These are phyloP conservation scores for Triadica sebifera DNA, from an alignment of 345 rosid genomes.

Conservation along the genomic window DNA sequence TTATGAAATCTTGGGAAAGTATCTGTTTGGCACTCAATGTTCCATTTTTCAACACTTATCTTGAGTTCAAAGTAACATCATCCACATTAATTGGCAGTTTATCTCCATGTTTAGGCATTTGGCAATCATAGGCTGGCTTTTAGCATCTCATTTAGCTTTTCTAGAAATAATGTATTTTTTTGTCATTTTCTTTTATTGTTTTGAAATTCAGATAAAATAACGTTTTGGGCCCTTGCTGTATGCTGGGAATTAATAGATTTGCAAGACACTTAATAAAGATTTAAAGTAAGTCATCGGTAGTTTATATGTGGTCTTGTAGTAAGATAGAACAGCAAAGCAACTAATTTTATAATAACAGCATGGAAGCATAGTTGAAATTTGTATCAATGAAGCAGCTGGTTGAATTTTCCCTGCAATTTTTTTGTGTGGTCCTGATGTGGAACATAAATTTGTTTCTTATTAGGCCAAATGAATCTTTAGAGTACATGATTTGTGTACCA, in stretches of 20 bases:
- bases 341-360: background rate
- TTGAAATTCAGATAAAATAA: background rate
- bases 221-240: background rate
- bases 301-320: background rate
- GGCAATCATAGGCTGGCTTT: background rate
- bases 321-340: background rate
- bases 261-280: background rate
- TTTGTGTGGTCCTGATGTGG: constrained; percentile 8
- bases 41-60: background rate
- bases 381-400: background rate
- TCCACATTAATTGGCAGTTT: background rate
- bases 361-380: background rate
- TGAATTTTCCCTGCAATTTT: background rate
- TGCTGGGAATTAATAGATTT: background rate
- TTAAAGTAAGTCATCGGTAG: no score
- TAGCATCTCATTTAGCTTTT: background rate
- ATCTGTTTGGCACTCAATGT: background rate
- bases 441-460: constrained; percentile 14
- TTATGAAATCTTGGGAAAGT: background rate
- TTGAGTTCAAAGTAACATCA: background rate
- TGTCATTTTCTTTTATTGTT: background rate
- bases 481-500: constrained; percentile 69
- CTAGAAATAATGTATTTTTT: background rate
- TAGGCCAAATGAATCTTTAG: constrained; percentile 57
- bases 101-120: background rate